Percentiles rank a stretch among this genome's conserved stretches.
Evolutionary conservation across 306 rosid genomes (phyloP).

Genomic region (Cicer chorassanicum): DNA sequence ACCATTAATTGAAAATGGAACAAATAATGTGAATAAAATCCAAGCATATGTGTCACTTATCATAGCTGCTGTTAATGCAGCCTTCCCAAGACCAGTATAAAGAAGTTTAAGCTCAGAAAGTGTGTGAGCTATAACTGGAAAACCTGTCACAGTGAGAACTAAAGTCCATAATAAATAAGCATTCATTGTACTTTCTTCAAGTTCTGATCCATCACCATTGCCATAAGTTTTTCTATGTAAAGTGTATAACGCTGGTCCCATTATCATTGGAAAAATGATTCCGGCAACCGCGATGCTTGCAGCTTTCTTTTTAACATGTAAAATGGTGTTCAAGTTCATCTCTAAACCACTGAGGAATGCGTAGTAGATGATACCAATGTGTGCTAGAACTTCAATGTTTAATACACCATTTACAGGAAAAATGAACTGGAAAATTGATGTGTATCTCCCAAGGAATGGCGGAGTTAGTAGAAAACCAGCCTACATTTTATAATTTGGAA

Average conservation of each 20-base stretch:
- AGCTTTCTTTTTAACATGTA: constrained; percentile 40
- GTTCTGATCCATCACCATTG: accelerated
- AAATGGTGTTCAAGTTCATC: constrained; percentile 45
- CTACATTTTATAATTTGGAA: constrained; percentile 14
- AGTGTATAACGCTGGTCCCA: constrained; percentile 21
- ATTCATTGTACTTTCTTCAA: not conserved
- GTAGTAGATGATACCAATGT: constrained; percentile 46
- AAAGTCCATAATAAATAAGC: constrained; percentile 44
- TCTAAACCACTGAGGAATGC: constrained; percentile 53
- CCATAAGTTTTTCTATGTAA: not conserved
- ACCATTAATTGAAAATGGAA: constrained; percentile 44
- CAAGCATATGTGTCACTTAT: constrained; percentile 50
- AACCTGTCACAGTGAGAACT: constrained; percentile 51
- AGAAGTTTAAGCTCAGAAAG: constrained; percentile 55
- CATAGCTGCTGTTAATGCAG: constrained; percentile 46
- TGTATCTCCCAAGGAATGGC: not conserved
- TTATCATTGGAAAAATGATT: constrained; percentile 38
- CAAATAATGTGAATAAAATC: constrained; percentile 45
- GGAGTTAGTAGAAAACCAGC: constrained; percentile 45
- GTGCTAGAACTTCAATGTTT: constrained; percentile 27
- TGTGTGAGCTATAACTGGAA: constrained; percentile 50
- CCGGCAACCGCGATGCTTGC: constrained; percentile 42
- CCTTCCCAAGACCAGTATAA: constrained; percentile 50
- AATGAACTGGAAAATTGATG: accelerated
- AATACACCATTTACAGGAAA: constrained; percentile 29